Conservation (phyloP, 176 grass and related monocot species). For the Cenchrus purpureus region DNA sequence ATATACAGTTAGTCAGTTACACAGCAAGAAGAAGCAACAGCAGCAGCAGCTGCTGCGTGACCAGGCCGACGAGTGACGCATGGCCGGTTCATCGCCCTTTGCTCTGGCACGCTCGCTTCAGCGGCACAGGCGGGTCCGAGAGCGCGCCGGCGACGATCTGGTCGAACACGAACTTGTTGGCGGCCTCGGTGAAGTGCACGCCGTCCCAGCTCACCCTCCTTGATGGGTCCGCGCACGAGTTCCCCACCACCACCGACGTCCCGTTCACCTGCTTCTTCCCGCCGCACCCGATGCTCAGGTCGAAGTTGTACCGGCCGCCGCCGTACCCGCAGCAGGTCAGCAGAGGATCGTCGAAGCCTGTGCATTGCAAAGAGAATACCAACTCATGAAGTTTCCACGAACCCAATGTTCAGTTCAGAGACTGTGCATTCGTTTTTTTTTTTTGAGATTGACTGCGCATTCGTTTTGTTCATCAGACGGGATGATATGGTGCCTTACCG, state of each 20-base stretch:
- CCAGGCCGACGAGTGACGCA: conserved; percentile 14
- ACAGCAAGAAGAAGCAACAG: conserved; percentile 13
- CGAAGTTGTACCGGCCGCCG: conserved; percentile 79
- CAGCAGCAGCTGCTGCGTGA: background rate
- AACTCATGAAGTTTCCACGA: background rate
- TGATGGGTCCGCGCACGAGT: conserved; percentile 64
- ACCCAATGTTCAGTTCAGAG: background rate
- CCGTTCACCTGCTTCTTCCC: conserved; percentile 62
- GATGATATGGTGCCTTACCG: conserved; percentile 43
- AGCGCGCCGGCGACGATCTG: conserved; percentile 53
- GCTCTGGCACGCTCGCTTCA: conserved; percentile 56
- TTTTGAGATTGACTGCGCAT: too few relatives aligned
- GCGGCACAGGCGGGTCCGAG: conserved; percentile 49
- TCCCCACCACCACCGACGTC: conserved; percentile 67
- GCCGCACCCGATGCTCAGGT: conserved; percentile 62
- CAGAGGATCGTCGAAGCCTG: conserved; percentile 77
- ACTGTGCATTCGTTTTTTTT: too few relatives aligned
- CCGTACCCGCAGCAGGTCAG: conserved; percentile 83
- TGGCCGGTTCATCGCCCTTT: conserved; percentile 33
- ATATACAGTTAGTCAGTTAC: conserved; percentile 33
- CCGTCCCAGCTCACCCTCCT: conserved; percentile 91
- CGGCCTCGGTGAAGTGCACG: conserved; percentile 83
- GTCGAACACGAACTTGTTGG: conserved; percentile 84
- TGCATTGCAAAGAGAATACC: conserved; percentile 17
- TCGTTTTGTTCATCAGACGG: background rate